Evolutionary conservation across 2,329 filamentous ascomycete genomes (phyloP), one percentile per base, ranked within the genome.

Genomic region (Aspergillus clavatus): DNA sequence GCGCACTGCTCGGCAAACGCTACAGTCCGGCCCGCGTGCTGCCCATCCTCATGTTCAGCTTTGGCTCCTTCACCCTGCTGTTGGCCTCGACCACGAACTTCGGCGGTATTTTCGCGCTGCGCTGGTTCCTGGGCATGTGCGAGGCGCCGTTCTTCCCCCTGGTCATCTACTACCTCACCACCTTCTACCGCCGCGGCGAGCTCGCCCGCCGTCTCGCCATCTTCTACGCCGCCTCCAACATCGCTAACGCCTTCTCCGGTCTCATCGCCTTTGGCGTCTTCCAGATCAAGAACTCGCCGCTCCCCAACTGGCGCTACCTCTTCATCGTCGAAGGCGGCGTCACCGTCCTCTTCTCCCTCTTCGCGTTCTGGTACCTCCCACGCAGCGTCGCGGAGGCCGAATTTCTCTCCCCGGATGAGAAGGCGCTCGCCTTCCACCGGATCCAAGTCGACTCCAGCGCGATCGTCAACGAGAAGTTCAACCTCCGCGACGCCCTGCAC

Each of bases 151-250:
- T 87, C 67, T 87, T 86, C 58, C 83, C 84, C 0, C 67, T 85
- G 3, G 83, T 86, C 16, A 81, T 82, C 48, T 82, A 81, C 63
- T 82, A 82, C 50, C 68, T 77, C 40, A 80, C 78, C 1, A 80
- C 75, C 2, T 88, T 88, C 63, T 89, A 89, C 62, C 78, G 83
- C 12, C 77, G 85, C 43, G 81, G 80, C 24, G 85, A 89, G 61
- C 75, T 89, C 3, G 84, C 84, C 5, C 74, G 84, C 7, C 79
- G 85, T 3, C 72, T 88, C 1, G 84, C 84, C 27, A 70, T 88
- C 47, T 89, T 89, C 69, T 90, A 89, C 55, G 86, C 85, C 0
- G 85, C 85, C 0, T 82, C 79, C 19, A 86, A 84, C 57, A 85
- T 90, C 47, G 86, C 86, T 18, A 82, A 80, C 46, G 82, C 82